A percentile compares a stretch with the other conserved stretches of the same genome.
Evolutionary conservation across 2,329 filamentous ascomycete species (phyloP).

Genomic region (Fusarium marasasianum): DNA sequence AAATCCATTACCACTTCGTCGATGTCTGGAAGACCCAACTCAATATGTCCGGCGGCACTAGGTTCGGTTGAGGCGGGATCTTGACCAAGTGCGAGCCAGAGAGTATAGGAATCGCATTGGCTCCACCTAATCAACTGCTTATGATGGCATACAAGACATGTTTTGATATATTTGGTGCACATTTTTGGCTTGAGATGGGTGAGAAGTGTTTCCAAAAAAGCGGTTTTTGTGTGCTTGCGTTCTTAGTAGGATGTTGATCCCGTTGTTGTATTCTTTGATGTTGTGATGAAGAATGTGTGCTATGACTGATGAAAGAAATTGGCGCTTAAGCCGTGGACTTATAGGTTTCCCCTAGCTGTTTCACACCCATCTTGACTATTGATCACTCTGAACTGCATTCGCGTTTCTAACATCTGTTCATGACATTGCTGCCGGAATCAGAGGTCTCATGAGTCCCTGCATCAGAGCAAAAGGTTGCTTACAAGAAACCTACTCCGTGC

Average conservation of each 20-base stretch:
- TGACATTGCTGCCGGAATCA: accelerated
- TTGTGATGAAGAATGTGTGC: background rate
- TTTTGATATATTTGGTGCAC: background rate
- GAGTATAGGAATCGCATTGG: background rate
- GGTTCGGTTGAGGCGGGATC: background rate
- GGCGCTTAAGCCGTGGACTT: background rate
- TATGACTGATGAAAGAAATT: background rate
- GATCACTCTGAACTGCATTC: background rate
- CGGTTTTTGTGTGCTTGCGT: accelerated
- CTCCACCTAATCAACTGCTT: background rate
- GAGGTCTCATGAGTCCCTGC: background rate
- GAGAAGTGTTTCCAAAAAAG: background rate
- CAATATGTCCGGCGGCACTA: background rate
- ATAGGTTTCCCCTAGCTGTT: background rate
- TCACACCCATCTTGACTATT: too few relatives aligned
- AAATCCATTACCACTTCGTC: background rate
- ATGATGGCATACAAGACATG: background rate
- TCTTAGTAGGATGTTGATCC: too few relatives aligned
- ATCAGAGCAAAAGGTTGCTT: background rate
- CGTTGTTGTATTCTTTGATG: background rate
- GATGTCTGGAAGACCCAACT: background rate
- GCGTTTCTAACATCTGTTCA: accelerated
- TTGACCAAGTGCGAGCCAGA: too few relatives aligned
- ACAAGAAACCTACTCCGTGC: background rate
- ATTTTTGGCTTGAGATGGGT: background rate